Evolutionary conservation across 768 basidiomycete species (phyloP).

Genomic region (Trametes punicea): DNA sequence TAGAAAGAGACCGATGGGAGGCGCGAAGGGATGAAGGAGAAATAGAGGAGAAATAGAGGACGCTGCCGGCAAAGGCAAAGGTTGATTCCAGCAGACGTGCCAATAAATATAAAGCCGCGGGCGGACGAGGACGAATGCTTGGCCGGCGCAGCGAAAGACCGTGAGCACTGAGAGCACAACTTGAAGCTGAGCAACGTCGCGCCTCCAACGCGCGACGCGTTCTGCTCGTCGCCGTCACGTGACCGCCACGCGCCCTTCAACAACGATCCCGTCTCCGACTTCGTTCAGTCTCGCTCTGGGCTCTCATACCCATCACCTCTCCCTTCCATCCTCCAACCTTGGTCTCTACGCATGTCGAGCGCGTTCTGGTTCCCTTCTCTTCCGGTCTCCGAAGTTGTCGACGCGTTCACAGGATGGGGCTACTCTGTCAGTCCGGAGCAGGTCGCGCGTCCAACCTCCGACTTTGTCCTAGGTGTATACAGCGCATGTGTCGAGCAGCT

Average conservation of each 20-base stretch:
- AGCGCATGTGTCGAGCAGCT: conserved; percentile 70
- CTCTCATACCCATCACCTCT: neutral
- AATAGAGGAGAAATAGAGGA: neutral
- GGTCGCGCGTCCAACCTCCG: conserved; percentile 60
- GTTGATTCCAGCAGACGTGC: neutral
- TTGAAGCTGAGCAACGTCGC: neutral
- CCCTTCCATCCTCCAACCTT: neutral
- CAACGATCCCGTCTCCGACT: neutral
- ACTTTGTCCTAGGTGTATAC: conserved; percentile 71
- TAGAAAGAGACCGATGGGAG: neutral
- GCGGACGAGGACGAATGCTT: neutral
- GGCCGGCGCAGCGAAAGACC: neutral
- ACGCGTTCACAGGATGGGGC: conserved; percentile 65
- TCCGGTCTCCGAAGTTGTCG: conserved; percentile 59
- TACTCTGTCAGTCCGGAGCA: conserved; percentile 65
- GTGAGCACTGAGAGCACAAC: too few relatives aligned
- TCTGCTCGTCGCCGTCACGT: conserved; percentile 8
- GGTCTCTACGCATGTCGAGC: conserved; percentile 15
- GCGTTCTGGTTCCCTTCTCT: conserved; percentile 66
- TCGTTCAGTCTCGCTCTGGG: too few relatives aligned
- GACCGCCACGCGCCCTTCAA: conserved; percentile 9
- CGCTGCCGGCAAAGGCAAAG: neutral
- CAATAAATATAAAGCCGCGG: neutral
- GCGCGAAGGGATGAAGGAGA: neutral
- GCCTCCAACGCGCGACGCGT: conserved; percentile 13